A percentile compares a stretch with the other conserved stretches of the same genome.
phyloP scores from a whole-genome alignment of 495 filamentous ascomycete genomes.

The Copromyces sp. region DNA sequence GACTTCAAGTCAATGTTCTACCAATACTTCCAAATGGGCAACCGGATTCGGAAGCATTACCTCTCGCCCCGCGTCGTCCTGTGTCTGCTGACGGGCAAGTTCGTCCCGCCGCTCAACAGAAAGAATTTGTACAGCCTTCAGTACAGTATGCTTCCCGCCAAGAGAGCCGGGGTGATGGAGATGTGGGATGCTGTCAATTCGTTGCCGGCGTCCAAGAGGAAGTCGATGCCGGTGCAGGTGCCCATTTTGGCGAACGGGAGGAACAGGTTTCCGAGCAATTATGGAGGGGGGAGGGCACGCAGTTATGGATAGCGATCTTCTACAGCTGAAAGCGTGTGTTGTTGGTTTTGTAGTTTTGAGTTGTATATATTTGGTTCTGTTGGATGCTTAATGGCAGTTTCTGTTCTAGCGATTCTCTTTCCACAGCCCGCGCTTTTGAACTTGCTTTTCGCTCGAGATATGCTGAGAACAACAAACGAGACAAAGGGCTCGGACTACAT shows the following conservation, averaged over 20 bases:
- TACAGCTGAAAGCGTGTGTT: not conserved
- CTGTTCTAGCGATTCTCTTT: not conserved
- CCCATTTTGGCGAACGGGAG: constrained; percentile 19
- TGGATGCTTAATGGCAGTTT: not conserved
- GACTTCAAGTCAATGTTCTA: constrained; percentile 88
- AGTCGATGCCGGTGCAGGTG: constrained; percentile 13
- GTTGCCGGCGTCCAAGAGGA: constrained; percentile 43
- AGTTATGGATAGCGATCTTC: constrained; percentile 13
- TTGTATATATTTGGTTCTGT: not conserved
- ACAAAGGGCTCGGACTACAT: not conserved
- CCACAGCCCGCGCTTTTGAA: no score
- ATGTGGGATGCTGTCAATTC: constrained; percentile 62
- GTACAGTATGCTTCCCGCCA: constrained; percentile 92
- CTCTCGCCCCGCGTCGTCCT: constrained; percentile 78
- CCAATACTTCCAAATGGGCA: constrained; percentile 90
- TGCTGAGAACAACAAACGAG: not conserved
- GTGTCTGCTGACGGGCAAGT: constrained; percentile 78
- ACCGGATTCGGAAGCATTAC: constrained; percentile 91
- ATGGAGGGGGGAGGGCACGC: constrained; percentile 15
- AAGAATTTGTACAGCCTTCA: constrained; percentile 94
- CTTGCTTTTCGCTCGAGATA: no score
- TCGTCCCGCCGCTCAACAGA: constrained; percentile 83
- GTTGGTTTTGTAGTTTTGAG: not conserved
- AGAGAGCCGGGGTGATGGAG: constrained; percentile 66
- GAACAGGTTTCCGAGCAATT: constrained; percentile 12